phyloP scores from a whole-genome alignment of 306 rosid species.

The Cucumis melo region DNA sequence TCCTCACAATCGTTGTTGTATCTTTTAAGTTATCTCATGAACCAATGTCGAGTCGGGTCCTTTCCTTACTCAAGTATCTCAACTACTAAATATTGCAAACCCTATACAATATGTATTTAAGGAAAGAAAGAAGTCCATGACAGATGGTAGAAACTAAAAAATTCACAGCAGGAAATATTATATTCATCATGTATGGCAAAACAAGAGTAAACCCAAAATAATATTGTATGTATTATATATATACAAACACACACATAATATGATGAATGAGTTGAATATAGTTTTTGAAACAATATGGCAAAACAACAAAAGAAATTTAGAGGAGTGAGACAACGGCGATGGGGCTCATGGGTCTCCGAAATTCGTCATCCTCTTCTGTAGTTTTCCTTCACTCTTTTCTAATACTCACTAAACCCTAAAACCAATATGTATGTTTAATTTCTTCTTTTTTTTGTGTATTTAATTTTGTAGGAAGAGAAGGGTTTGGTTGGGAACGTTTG shows the following conservation, averaged over 20 bases:
- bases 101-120: too few species aligned
- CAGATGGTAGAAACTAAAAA: too few species aligned
- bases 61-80: too few species aligned
- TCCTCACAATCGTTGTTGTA: too few species aligned
- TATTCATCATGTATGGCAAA: too few species aligned
- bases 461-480: slow-evolving; percentile 53
- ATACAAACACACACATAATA: background rate
- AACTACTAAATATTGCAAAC: too few species aligned
- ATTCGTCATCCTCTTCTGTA: slow-evolving; percentile 81
- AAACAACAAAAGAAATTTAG: slow-evolving; percentile 51
- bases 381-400: background rate
- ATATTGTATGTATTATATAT: background rate
- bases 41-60: too few species aligned
- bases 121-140: too few species aligned
- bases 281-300: slow-evolving; percentile 20
- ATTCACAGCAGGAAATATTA: too few species aligned
- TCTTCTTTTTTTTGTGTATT: background rate
- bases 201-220: too few species aligned
- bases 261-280: background rate
- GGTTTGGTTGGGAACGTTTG: slow-evolving; percentile 92
- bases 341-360: slow-evolving; percentile 95
- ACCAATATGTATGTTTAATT: background rate
- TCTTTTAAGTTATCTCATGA: too few species aligned
- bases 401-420: background rate
- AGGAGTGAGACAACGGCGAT: slow-evolving; percentile 84